Evolutionary conservation across 2,329 filamentous ascomycete genomes (phyloP), one percentile per base, ranked within the genome.

Genomic region (Neofusicoccum ribis): DNA sequence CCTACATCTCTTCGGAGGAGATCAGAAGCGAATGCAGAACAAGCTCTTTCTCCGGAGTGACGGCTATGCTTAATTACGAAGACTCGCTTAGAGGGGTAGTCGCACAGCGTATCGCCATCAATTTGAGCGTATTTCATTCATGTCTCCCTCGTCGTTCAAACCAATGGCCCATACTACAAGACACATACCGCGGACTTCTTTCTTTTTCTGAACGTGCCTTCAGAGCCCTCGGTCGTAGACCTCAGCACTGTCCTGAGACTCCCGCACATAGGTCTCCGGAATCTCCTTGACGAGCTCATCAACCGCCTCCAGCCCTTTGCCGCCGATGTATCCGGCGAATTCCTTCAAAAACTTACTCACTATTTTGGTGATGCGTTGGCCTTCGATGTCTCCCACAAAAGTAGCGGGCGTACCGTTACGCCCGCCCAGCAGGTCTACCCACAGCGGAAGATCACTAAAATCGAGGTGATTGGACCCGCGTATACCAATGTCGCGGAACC

Each of bases 381-480:
- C 52, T 8, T 11, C 6, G 5, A 56, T 56, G 12, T 37, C 20
- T 1, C 50, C 52, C 36, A 56, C 14, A 15, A 43, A 34, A 36
- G 37, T 7, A 3, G 9, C 9, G 15, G 4, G 3, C 2, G 67
- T 70, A 46, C 67, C 34, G 2, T 69, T 70, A 36, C 67, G 63
- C 37, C 68, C 31, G 14, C 68, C 70, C 34, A 69, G 63, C 9
- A 71, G 49, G 61, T 74, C 72, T 0, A 72, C 68, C 70, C 72
- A 71, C 12, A 68, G 49, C 20, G 66, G 64, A 14, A 74, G 17
- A 65, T 74, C 72, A 12, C 68, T 65, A 43, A 69, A 72, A 31
- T 72, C 69, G 15, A 69, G 66, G 60, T 74, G 72, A 15, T 27
- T 39, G 0, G 66, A 64, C 1, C 71, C 69, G 0, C 56, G 67